Base-by-base conservation (phyloP, 2,329 filamentous ascomycete species). In the Ilyonectria robusta region DNA sequence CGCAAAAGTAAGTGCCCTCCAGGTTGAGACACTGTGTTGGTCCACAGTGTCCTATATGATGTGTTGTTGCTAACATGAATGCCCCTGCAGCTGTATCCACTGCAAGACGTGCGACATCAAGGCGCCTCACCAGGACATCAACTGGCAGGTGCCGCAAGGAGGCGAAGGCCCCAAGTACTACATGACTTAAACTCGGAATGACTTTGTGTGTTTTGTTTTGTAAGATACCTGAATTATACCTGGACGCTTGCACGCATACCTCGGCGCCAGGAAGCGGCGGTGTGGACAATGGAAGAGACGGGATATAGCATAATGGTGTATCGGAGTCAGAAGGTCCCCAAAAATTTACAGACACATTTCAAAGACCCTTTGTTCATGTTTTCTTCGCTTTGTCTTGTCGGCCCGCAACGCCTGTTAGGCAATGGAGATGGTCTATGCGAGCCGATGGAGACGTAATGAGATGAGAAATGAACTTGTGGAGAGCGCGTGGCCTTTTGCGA, bases 41-140 rank as follows among this genome's bases (percentile, higher is more conserved):
- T 46, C n/a, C 44, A 33, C 15, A 56, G 35, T 26, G 55, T 42
- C 19, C 44, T 17, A 48, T 59, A 17, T 51, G 9, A 47, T 23
- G 6, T 47, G 29, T 29, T n/a, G 55, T 68, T 46, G 48, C 69
- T 73, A 48, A 71, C 63, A 54, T 62, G 9, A 51, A 59, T 21
- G 31, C 10, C n/a, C 29, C 56, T 57, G 46, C 74, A 97, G 95
- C 83, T 99, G 96, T 81, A 97, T 99, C 72, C 96, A 99, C 83
- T 99, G 96, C 88, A 99, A 99, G 88, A 99, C 96, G 15, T 99
- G 96, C 81, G 96, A 99, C 81, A 99, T 99, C 84, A 99, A 99
- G 85, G 95, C 94, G 17, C 96, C 96, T 8, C 89, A 92, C 69
- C 96, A 99, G 84, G 96, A 98, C 79, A 98, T 99, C 82, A 98